Base-by-base conservation (phyloP, 2,329 filamentous ascomycete genomes). In the Aureobasidium sp. region DNA sequence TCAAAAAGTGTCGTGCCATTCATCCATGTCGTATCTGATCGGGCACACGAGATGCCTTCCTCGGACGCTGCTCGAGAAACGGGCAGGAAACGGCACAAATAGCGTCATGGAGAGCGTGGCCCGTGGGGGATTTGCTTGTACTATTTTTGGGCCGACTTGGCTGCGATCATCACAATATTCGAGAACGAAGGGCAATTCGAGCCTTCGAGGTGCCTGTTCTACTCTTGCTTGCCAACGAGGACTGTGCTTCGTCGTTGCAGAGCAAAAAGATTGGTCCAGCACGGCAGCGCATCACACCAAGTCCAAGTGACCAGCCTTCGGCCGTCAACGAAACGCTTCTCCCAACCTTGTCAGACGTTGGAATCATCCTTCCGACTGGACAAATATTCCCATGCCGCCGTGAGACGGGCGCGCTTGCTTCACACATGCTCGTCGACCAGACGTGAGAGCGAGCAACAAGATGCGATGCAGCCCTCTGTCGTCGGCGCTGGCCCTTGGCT, bases 361-460 rank as follows among this genome's bases (percentile, higher is more conserved):
- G 37, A 24, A 19, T 29, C 50, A 54, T 54, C 50, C 50, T 54
- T 31, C 50, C 47, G 47, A 19, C 29, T 35, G 35, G 22, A 42
- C 39, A 42, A 22, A 40, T 12, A 54, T 12, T 29, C 17, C 15
- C 44, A 59, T 59, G 54, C 54, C 54, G 54, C 54, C 54, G 54
- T 59, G 54, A 59, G 42, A 40, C 50, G 40, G 54, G 54, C 54
- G 42, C 44, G 11, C 40, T 48, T 24, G 29, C 19, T 39, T 37
- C 44, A 27, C 54, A 39, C 54, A 59, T 48, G 54, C 42, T 48
- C 42, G 54, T 59, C 31, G 44, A 59, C 42, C 54, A 59, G 54
- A 59, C 50, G 37, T 54, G 50, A 54, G 53, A 31, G 9, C 19
- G 47, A 50, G 29, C 47, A 33, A 33, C n/a, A 33, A 39, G 45